Evolutionary conservation across 2,329 filamentous ascomycete genomes (phyloP).

Genomic region (Aureobasidium pullulans): DNA sequence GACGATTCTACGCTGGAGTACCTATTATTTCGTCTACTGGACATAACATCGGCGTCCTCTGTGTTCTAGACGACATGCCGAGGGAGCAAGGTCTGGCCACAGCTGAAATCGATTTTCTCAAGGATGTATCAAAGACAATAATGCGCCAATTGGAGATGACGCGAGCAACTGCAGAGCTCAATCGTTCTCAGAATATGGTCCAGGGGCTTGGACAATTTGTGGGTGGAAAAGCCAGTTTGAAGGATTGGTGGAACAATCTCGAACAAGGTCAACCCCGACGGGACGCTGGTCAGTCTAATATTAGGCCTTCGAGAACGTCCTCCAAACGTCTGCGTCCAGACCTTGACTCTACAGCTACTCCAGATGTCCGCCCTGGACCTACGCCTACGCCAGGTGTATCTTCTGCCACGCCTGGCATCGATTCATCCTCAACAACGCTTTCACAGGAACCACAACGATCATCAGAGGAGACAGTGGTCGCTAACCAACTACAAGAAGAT

Average conservation of each 20-base stretch:
- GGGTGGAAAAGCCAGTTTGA: slow-evolving; percentile 14
- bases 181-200: slow-evolving; percentile 19
- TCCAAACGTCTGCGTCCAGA: not conserved
- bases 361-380: not conserved
- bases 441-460: not conserved
- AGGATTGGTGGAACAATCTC: slow-evolving; percentile 10
- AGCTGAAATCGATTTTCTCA: slow-evolving; percentile 21
- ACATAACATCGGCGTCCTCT: slow-evolving; percentile 27
- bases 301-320: not conserved
- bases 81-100: slow-evolving; percentile 18
- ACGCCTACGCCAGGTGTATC: not conserved
- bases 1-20: slow-evolving; percentile 28
- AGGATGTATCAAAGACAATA: slow-evolving; percentile 22
- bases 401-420: not conserved
- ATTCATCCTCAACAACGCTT: not conserved
- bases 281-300: not conserved
- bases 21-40: slow-evolving; percentile 27
- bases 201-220: slow-evolving; percentile 19
- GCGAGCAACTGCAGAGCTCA: slow-evolving; percentile 26
- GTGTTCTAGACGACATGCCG: slow-evolving; percentile 25
- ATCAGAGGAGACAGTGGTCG: not conserved
- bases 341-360: too few relatives aligned
- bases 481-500: slow-evolving; percentile 24
- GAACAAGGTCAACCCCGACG: not conserved
- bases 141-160: slow-evolving; percentile 29